Percentiles rank a stretch among this genome's conserved stretches.
phyloP scores from a whole-genome alignment of 345 rosid species.

The Dimocarpus longan region DNA sequence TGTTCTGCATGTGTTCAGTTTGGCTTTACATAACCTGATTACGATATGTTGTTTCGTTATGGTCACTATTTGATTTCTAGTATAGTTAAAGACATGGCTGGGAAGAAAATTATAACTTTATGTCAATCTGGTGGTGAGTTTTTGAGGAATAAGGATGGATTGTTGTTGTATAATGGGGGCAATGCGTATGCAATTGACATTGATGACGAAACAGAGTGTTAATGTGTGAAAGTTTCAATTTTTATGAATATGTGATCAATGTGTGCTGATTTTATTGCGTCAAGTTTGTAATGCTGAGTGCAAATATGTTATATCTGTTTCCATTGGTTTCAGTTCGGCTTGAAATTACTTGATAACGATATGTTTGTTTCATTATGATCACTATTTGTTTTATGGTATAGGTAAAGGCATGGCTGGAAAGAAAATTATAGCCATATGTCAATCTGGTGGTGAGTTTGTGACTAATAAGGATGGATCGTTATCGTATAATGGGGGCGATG shows the following conservation, averaged over 20 bases:
- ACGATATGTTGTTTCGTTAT: not conserved
- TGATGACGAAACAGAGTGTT: constrained; percentile 48
- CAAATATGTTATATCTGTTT: not conserved
- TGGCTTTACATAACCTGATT: not conserved
- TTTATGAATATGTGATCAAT: not conserved
- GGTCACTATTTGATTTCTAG: not conserved
- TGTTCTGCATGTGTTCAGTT: not conserved
- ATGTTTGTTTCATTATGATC: not conserved
- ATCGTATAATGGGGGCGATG: constrained; percentile 78
- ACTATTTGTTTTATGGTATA: not conserved
- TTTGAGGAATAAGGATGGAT: constrained; percentile 60
- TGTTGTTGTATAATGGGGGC: constrained; percentile 69
- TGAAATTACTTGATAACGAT: not conserved
- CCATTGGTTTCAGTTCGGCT: not conserved
- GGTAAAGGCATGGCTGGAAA: constrained; percentile 64
- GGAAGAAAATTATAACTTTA: constrained; percentile 80
- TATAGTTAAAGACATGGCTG: constrained; percentile 53
- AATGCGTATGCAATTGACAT: constrained; percentile 88
- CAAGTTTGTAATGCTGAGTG: not conserved
- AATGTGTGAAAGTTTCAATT: not conserved
- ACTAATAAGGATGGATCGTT: constrained; percentile 63
- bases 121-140: constrained; percentile 95
- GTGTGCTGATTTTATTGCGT: not conserved
- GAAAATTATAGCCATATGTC: constrained; percentile 92
- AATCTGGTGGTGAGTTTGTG: constrained; percentile 87